These are phyloP conservation scores for Stagonosporopsis rhizophila DNA, from an alignment of 2,329 filamentous ascomycete genomes.

Conservation along the genomic window DNA sequence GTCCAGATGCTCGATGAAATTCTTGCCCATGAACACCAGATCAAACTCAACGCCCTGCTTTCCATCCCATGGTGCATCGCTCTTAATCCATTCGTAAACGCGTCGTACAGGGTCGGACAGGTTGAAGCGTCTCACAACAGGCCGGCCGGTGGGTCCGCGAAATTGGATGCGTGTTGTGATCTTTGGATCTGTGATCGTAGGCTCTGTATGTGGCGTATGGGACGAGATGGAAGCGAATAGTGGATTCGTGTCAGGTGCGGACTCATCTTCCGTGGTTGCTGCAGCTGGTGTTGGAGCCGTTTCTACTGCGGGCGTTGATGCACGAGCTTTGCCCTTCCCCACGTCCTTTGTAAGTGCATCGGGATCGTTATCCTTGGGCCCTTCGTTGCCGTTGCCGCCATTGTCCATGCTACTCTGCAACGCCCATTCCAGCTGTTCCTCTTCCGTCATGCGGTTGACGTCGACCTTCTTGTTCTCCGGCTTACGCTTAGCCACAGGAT, in stretches of 20 bases:
- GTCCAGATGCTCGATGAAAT: constrained; percentile 79
- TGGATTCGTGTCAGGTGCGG: constrained; percentile 46
- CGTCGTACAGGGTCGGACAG: constrained; percentile 77
- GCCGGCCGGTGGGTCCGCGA: constrained; percentile 71
- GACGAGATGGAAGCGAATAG: constrained; percentile 76
- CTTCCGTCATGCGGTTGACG: constrained; percentile 89
- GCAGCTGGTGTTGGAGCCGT: constrained; percentile 17
- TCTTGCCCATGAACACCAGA: constrained; percentile 84
- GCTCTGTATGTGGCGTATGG: constrained; percentile 78
- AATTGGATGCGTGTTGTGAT: constrained; percentile 91
- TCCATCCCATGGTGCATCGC: constrained; percentile 77
- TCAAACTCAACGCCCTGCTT: constrained; percentile 83
- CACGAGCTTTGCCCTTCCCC: constrained; percentile 59
- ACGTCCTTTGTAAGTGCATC: constrained; percentile 81
- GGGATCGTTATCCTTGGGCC: constrained; percentile 74
- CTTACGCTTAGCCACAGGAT: constrained; percentile 84
- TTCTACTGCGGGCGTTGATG: constrained; percentile 27
- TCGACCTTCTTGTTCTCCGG: constrained; percentile 75
- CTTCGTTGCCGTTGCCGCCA: constrained; percentile 47
- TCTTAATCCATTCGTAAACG: constrained; percentile 97
- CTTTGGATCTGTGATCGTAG: constrained; percentile 68
- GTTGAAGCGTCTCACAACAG: constrained; percentile 85
- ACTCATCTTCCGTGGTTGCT: constrained; percentile 29
- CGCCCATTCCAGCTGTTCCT: constrained; percentile 96
- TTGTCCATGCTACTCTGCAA: constrained; percentile 83